Conservation (phyloP, 139 green algal genomes). For the Desmodesmus armatus region DNA sequence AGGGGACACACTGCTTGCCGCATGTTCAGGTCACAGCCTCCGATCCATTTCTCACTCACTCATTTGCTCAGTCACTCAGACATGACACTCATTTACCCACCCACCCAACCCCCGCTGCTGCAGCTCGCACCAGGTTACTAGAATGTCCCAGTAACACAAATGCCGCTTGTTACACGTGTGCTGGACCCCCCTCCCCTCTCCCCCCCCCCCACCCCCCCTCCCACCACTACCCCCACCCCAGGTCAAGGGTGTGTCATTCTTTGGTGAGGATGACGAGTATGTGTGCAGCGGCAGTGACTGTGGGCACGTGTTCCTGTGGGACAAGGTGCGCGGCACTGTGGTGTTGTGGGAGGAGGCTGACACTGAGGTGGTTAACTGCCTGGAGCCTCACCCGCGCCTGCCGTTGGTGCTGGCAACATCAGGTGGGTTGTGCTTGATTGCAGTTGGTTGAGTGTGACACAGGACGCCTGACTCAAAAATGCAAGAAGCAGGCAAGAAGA, state of each 20-base stretch:
- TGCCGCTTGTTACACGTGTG: neutral
- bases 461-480: too few relatives aligned
- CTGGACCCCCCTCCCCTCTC: too few relatives aligned
- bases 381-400: conserved; percentile 66
- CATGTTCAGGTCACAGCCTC: too few relatives aligned
- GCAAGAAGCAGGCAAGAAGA: too few relatives aligned
- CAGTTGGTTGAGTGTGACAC: neutral
- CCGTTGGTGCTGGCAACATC: conserved; percentile 60
- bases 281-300: conserved; percentile 69
- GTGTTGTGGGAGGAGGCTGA: conserved; percentile 1
- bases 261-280: conserved; percentile 58
- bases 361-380: conserved; percentile 67
- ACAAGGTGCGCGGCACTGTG: neutral
- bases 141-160: neutral
- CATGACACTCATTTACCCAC: too few relatives aligned
- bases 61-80: too few relatives aligned
- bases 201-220: too few relatives aligned
- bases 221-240: too few relatives aligned
- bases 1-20: too few relatives aligned
- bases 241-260: conserved; percentile 55
- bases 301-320: conserved; percentile 51
- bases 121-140: neutral
- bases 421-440: neutral
- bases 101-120: too few relatives aligned
- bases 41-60: too few relatives aligned